Conservation (phyloP, 1,284 basidiomycete genomes). For the Ceratobasidium sp. region DNA sequence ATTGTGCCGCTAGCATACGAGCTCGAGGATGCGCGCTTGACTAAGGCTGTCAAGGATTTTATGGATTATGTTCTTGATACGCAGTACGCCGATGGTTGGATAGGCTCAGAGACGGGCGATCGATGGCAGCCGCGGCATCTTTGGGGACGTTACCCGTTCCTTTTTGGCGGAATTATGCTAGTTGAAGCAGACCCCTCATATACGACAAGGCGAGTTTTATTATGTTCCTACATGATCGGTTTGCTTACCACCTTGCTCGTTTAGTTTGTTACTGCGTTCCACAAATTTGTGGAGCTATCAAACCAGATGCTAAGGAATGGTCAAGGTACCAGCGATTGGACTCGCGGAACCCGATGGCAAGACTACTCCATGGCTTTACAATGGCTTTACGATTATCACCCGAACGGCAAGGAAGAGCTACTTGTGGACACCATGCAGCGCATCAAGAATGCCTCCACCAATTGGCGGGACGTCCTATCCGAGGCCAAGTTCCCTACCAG, state of each 20-base stretch:
- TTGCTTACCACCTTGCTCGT: not conserved
- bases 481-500: constrained; percentile 27
- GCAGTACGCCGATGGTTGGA: constrained; percentile 29
- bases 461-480: constrained; percentile 23
- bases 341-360: constrained; percentile 26
- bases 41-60: constrained; percentile 22
- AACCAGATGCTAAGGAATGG: constrained; percentile 30
- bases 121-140: constrained; percentile 29
- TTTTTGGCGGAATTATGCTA: constrained; percentile 31
- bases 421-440: constrained; percentile 28
- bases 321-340: constrained; percentile 24
- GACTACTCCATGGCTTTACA: constrained; percentile 29
- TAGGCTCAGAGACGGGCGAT: constrained; percentile 16
- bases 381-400: constrained; percentile 24
- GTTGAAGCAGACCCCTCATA: constrained; percentile 32
- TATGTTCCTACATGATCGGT: not conserved
- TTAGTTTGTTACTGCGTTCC: constrained; percentile 34
- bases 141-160: constrained; percentile 33
- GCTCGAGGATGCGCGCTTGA: constrained; percentile 26
- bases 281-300: constrained; percentile 32
- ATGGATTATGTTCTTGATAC: constrained; percentile 19
- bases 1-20: constrained; percentile 29
- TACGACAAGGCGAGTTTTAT: constrained; percentile 9
- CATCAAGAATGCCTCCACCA: constrained; percentile 19
- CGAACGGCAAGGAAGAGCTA: constrained; percentile 19